A percentile compares a stretch with the other conserved stretches of the same genome.
phyloP scores from a whole-genome alignment of 2,329 filamentous ascomycete genomes.

The Microcyclospora pomicola region DNA sequence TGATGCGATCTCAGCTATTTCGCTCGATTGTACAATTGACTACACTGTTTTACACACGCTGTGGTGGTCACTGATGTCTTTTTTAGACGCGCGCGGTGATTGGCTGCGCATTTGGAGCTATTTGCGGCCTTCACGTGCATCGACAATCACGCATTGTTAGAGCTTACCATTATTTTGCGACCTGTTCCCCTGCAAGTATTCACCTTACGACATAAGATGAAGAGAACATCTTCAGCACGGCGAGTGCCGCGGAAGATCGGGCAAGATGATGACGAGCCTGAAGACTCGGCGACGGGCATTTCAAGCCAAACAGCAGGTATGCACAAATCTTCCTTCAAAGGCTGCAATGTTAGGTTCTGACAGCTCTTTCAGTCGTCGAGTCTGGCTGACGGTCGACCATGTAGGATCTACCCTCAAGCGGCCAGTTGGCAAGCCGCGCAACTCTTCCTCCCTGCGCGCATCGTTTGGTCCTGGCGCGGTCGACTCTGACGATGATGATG shows the following conservation, averaged over 20 bases:
- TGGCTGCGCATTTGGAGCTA: no score
- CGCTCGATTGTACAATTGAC: no score
- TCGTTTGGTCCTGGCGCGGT: constrained; percentile 56
- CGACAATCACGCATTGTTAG: no score
- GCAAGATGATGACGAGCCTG: constrained; percentile 49
- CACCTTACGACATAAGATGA: constrained; percentile 34
- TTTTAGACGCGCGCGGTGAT: no score
- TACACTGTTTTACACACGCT: no score
- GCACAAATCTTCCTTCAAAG: neutral
- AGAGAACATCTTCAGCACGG: constrained; percentile 40
- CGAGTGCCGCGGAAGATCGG: constrained; percentile 68
- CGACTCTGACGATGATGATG: constrained; percentile 40
- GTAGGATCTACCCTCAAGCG: constrained; percentile 40
- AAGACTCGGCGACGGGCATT: constrained; percentile 9
- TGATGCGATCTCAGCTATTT: no score
- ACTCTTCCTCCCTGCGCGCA: constrained; percentile 60
- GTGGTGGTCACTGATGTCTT: no score
- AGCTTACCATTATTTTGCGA: no score
- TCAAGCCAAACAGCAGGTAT: constrained; percentile 14
- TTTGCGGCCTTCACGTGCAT: no score
- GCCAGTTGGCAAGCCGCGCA: constrained; percentile 43
- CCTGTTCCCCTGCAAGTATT: no score
- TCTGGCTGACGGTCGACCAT: constrained; percentile 26
- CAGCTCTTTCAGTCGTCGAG: constrained; percentile 8
- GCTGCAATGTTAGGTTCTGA: constrained; percentile 8